Evolutionary conservation across 2,329 filamentous ascomycete species (phyloP).

Genomic region (Fusarium annulatum): DNA sequence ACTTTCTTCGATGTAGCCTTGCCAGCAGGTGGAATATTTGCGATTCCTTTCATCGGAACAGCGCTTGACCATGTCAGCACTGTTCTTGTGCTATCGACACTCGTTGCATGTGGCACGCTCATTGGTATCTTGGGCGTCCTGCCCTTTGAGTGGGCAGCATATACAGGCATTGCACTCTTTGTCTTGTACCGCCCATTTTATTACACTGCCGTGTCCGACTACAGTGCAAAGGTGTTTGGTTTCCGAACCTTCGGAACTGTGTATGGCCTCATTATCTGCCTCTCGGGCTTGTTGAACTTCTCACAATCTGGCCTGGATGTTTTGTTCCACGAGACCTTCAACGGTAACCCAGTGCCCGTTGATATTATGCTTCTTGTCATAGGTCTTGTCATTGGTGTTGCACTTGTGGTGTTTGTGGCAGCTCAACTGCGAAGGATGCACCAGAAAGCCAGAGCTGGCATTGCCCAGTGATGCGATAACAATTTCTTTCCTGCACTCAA

Average conservation of each 20-base stretch:
- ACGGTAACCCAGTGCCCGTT: conserved; percentile 79
- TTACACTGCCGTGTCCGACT: conserved; percentile 91
- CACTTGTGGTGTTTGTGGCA: conserved; percentile 74
- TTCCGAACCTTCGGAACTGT: conserved; percentile 93
- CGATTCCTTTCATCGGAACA: conserved; percentile 85
- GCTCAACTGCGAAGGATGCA: conserved; percentile 52
- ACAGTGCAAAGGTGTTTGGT: conserved; percentile 90
- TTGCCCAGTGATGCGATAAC: conserved; percentile 20
- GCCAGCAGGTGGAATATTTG: conserved; percentile 83
- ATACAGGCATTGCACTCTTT: conserved; percentile 81
- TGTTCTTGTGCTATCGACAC: conserved; percentile 72
- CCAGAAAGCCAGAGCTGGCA: conserved; percentile 42
- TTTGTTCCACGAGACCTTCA: conserved; percentile 78
- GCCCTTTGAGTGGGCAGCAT: conserved; percentile 75
- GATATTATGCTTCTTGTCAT: conserved; percentile 74
- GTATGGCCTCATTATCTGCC: conserved; percentile 90
- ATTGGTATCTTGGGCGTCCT: conserved; percentile 84
- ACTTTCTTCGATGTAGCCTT: conserved; percentile 84
- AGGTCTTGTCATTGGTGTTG: conserved; percentile 72
- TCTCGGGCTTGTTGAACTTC: conserved; percentile 87
- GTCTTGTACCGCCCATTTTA: conserved; percentile 89
- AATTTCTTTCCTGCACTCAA: no score
- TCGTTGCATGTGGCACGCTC: conserved; percentile 76
- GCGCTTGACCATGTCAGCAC: conserved; percentile 83
- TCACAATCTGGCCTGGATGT: conserved; percentile 83